Percentiles rank a stretch among this genome's conserved stretches.
These are phyloP conservation scores for Eimeria praecox DNA, from an alignment of 169 alveolate genomes.

Conservation along the genomic window DNA sequence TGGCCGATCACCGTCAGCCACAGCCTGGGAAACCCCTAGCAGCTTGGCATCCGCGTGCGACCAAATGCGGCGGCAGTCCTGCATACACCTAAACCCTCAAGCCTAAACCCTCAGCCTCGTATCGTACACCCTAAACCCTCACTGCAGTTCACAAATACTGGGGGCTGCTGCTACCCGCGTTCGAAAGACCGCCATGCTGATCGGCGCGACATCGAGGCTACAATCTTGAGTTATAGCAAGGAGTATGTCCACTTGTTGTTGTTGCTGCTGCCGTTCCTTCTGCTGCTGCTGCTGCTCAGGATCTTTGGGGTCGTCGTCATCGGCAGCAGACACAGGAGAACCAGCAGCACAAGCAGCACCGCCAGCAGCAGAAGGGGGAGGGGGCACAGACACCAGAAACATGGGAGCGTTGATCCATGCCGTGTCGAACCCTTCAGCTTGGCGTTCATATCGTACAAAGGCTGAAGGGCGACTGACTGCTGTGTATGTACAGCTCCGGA, in stretches of 20 bases:
- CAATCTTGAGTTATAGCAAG: constrained; percentile 40
- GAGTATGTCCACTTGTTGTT: background rate
- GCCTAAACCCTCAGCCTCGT: background rate
- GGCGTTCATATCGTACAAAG: constrained; percentile 24
- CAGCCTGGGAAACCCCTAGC: constrained; percentile 30
- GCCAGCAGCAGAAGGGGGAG: background rate
- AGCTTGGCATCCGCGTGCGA: constrained; percentile 26
- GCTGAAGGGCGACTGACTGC: constrained; percentile 36
- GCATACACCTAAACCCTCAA: background rate
- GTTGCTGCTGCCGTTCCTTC: constrained; percentile 14
- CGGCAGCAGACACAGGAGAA: background rate
- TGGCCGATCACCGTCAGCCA: constrained; percentile 5
- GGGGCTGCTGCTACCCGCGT: background rate
- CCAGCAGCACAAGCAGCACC: constrained; percentile 8
- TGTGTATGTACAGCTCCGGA: background rate
- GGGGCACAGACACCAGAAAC: constrained; percentile 38
- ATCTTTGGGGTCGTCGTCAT: background rate
- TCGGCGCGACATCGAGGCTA: constrained; percentile 20
- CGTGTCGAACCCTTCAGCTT: constrained; percentile 32
- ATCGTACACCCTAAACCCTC: background rate
- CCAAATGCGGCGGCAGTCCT: constrained; percentile 64
- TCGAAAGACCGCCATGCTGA: constrained; percentile 61
- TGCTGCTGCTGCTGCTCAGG: background rate
- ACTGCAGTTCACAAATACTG: background rate
- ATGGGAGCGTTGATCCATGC: constrained; percentile 73